Conservation (phyloP, 192 early-diverging fungal genomes). For the Mortierella hygrophila region DNA sequence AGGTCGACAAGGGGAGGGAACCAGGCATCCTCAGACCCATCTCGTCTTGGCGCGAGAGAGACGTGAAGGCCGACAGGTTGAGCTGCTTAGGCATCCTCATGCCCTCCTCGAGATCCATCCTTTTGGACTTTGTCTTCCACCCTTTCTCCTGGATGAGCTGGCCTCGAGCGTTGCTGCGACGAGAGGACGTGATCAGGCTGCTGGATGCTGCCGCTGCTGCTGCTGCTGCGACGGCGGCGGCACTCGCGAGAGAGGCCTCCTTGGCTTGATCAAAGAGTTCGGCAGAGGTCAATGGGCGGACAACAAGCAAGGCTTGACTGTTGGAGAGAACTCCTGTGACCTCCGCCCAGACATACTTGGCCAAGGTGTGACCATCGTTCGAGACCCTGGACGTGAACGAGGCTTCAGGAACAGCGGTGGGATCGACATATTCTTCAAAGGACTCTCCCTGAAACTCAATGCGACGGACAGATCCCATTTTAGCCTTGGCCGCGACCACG, state of each 20-base stretch:
- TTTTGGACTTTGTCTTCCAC: conserved; percentile 19
- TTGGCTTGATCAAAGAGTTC: not conserved
- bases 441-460: conserved; percentile 48
- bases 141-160: not conserved
- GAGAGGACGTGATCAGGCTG: not conserved
- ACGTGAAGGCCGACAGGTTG: conserved; percentile 31
- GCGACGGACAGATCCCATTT: not conserved
- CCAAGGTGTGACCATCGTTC: conserved; percentile 1
- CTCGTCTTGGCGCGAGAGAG: not conserved
- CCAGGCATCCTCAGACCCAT: conserved; percentile 20
- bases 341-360: conserved; percentile 31
- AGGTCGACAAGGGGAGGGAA: conserved; percentile 12
- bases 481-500: not conserved
- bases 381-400: not conserved
- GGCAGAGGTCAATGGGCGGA: conserved; percentile 23
- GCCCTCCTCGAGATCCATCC: conserved; percentile 38
- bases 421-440: conserved; percentile 50
- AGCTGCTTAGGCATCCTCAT: conserved; percentile 25
- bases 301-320: conserved; percentile 32
- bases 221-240: not conserved
- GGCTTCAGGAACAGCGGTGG: conserved; percentile 11
- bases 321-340: conserved; percentile 24
- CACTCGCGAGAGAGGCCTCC: not conserved
- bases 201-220: not conserved
- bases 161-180: not conserved